Evolutionary conservation across 768 basidiomycete genomes (phyloP).

Genomic region (Cyathus striatus): DNA sequence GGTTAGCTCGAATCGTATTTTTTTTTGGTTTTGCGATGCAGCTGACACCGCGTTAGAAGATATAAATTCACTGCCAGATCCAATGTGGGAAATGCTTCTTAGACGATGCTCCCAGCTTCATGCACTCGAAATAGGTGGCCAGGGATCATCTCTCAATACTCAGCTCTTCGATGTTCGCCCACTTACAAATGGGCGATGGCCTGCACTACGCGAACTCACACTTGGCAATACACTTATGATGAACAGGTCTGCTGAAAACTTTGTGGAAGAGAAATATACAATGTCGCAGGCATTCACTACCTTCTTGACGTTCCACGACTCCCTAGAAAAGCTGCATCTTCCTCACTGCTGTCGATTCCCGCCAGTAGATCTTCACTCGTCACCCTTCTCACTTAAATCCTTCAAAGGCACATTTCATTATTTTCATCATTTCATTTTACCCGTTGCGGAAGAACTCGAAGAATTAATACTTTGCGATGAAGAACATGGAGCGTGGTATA

Average conservation of each 20-base stretch:
- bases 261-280: conserved; percentile 2
- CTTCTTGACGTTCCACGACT: too few species aligned
- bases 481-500: conserved; percentile 12
- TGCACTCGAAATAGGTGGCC: conserved; percentile 31
- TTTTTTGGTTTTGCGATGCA: too few species aligned
- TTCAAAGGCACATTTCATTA: conserved; percentile 13
- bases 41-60: too few species aligned
- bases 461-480: conserved; percentile 12
- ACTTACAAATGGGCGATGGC: conserved; percentile 12
- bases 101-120: conserved; percentile 36
- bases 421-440: conserved; percentile 8
- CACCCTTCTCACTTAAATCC: conserved; percentile 9
- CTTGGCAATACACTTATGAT: conserved; percentile 13
- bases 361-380: conserved; percentile 6
- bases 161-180: conserved; percentile 13
- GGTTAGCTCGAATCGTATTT: too few species aligned
- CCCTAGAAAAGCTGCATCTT: conserved; percentile 11
- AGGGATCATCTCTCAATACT: conserved; percentile 5
- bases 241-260: conserved; percentile 3
- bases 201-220: conserved; percentile 11
- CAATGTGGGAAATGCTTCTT: conserved; percentile 53
- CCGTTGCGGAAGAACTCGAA: conserved; percentile 8
- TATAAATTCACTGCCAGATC: conserved; percentile 12
- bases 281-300: too few species aligned
- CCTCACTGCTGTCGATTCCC: conserved; percentile 11